Base-by-base conservation (phyloP, 805 yeast genomes). In the Yamadazyma takamatsuzukensis region DNA sequence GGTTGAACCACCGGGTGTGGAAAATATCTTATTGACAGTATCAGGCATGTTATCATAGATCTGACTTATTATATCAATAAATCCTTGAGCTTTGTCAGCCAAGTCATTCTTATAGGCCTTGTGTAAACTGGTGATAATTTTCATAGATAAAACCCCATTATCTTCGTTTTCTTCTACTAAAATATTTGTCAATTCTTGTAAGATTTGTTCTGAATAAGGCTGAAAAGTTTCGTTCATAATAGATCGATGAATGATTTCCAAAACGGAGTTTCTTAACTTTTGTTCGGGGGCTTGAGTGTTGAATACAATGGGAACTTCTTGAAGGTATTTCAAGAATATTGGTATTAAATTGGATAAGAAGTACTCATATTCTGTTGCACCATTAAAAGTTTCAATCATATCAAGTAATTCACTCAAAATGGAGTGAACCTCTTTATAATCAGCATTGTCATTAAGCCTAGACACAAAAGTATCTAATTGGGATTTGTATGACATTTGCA, bases 81-180 rank as follows among this genome's bases (percentile, higher is more conserved):
- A 94, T 2, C 81, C 79, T 40, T 75, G 80, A 2, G 90, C 95
- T 44, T 80, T 78, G 12, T 78, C 88, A 12, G 72, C 65, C 32
- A 89, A 61, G 15, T 68, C 64, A 10, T 70, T 52, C 61, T 86
- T 90, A 63, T 83, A 90, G 2, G 89, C 76, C 54, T 93, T 83
- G 62, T 89, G 96, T 29, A 90, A 62, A 18, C 83, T 75, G 12
- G 97, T 86, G 30, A 89, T 70, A 34, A 87, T 80, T 53, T 86
- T 88, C 83, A 93, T 78, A 55, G 95, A 83, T 32, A 87, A 68
- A 1, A 88, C 86, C 31, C 97, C 97, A 54, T 93, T 93, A 40
- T 89, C 97, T 56, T 94, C 99, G 54, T 93, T 93, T 51, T 94
- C 99, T 11, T 63, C 68, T 13, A 73, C 76, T 37, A 90, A 64